Conservation (phyloP, 75 land plant species). For the Azolla pinnata region DNA sequence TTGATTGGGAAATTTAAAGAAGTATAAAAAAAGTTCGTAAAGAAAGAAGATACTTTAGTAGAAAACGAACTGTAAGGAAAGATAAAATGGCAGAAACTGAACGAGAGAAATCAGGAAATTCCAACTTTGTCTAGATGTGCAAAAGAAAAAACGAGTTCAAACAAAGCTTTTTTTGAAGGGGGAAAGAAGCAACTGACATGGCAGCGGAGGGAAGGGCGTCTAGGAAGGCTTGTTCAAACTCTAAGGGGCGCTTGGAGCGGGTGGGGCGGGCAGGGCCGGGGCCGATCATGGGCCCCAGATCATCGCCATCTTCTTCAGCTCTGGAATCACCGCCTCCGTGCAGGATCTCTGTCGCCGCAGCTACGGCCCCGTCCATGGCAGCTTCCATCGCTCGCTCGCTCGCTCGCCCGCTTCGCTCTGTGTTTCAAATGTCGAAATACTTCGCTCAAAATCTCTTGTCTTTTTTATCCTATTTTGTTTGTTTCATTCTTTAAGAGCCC, state of each 20-base stretch:
- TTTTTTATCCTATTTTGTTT: no score
- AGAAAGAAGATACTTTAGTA: no score
- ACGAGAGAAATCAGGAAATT: no score
- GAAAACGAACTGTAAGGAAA: no score
- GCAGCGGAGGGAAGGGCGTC: slow-evolving; percentile 84
- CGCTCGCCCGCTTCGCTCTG: neutral
- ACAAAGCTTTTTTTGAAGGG: neutral
- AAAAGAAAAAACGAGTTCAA: neutral
- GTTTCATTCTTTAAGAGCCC: no score
- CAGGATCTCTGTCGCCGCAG: no score
- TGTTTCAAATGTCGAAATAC: no score
- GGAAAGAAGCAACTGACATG: slow-evolving; percentile 41
- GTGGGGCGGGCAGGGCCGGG: slow-evolving; percentile 63
- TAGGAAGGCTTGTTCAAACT: slow-evolving; percentile 89
- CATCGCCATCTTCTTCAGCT: slow-evolving; percentile 17
- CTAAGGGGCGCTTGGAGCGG: slow-evolving; percentile 80
- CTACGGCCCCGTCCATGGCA: neutral
- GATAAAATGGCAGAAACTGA: no score
- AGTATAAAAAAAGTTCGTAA: no score
- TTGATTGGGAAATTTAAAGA: no score
- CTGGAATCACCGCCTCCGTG: neutral
- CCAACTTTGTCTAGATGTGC: neutral
- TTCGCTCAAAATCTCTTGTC: no score
- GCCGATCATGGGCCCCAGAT: slow-evolving; percentile 55
- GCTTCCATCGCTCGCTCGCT: neutral